Percentiles rank a stretch among this genome's conserved stretches.
Conservation (phyloP, 805 yeast genomes). For the Ascoidea tarda region DNA sequence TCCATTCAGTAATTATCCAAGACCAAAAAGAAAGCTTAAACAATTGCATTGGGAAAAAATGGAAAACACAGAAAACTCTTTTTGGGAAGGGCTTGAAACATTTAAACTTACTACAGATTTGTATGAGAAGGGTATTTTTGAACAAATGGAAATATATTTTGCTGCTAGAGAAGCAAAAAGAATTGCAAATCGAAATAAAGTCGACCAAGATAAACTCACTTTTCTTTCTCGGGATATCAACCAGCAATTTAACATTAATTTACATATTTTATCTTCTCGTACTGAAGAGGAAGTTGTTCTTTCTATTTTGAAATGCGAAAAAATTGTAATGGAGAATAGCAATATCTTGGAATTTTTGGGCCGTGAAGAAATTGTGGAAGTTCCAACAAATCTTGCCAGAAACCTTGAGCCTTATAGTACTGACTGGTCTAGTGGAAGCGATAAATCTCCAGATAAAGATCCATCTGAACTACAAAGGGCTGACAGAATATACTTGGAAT, state of each 20-base stretch:
- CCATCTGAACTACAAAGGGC: slow-evolving; percentile 71
- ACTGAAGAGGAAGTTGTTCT: slow-evolving; percentile 51
- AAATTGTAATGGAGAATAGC: slow-evolving; percentile 49
- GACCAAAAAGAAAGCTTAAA: slow-evolving; percentile 69
- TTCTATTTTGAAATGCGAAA: slow-evolving; percentile 67
- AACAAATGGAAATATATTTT: slow-evolving; percentile 75
- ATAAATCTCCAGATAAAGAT: slow-evolving; percentile 47
- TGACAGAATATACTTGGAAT: slow-evolving; percentile 71
- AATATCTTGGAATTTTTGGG: slow-evolving; percentile 78
- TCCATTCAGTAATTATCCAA: slow-evolving; percentile 37
- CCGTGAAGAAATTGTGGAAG: slow-evolving; percentile 60
- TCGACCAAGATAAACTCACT: slow-evolving; percentile 40
- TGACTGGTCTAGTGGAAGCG: slow-evolving; percentile 41
- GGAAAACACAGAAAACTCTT: slow-evolving; percentile 70
- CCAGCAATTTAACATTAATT: slow-evolving; percentile 89
- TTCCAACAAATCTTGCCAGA: slow-evolving; percentile 55
- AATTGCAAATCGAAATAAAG: slow-evolving; percentile 29
- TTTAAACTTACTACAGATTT: slow-evolving; percentile 44
- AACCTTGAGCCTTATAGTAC: slow-evolving; percentile 71
- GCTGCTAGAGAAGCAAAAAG: slow-evolving; percentile 65
- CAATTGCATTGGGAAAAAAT: slow-evolving; percentile 96
- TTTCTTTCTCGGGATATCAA: slow-evolving; percentile 75
- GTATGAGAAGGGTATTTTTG: slow-evolving; percentile 63
- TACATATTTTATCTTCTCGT: slow-evolving; percentile 57
- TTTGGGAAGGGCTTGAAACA: slow-evolving; percentile 65